Evolutionary conservation across 805 yeast species (phyloP).

Genomic region (Cyberlindnera mycetangii): DNA sequence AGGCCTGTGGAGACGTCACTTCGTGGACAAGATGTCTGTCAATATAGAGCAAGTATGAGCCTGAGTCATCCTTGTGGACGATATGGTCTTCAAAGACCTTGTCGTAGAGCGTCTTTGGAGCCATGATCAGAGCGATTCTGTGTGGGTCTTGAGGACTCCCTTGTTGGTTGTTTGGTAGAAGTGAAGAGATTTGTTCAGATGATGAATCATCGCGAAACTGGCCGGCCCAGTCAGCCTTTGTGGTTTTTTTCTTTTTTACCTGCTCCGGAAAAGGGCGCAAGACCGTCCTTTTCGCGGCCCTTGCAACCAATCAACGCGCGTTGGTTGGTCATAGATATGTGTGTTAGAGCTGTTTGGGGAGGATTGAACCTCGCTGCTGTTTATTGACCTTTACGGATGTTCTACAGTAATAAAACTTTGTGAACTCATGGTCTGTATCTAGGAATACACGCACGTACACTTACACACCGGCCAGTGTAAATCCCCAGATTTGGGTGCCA

Average conservation of each 20-base stretch:
- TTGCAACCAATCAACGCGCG: conserved; percentile 18
- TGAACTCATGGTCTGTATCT: too few species aligned
- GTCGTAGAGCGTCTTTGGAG: conserved; percentile 74
- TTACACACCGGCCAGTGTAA: neutral
- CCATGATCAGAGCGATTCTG: neutral
- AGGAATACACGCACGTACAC: neutral
- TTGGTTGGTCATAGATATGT: conserved; percentile 9
- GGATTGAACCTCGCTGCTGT: too few species aligned
- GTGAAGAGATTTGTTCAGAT: neutral
- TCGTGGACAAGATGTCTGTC: conserved; percentile 98
- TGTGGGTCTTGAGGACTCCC: conserved; percentile 5
- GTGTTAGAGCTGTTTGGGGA: too few species aligned
- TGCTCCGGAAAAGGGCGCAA: neutral
- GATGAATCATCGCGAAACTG: conserved; percentile 3
- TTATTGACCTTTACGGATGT: too few species aligned
- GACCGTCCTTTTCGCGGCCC: neutral
- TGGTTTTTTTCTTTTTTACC: neutral
- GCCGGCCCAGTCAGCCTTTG: neutral
- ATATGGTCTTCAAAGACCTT: conserved; percentile 94
- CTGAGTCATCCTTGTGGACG: conserved; percentile 85
- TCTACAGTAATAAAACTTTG: too few species aligned
- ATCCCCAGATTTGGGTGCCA: neutral
- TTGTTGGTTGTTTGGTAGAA: neutral
- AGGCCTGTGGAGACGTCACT: conserved; percentile 98
- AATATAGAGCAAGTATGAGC: conserved; percentile 82